Conservation (phyloP, 23 red algal genomes). For the Agarophyton chilense region DNA sequence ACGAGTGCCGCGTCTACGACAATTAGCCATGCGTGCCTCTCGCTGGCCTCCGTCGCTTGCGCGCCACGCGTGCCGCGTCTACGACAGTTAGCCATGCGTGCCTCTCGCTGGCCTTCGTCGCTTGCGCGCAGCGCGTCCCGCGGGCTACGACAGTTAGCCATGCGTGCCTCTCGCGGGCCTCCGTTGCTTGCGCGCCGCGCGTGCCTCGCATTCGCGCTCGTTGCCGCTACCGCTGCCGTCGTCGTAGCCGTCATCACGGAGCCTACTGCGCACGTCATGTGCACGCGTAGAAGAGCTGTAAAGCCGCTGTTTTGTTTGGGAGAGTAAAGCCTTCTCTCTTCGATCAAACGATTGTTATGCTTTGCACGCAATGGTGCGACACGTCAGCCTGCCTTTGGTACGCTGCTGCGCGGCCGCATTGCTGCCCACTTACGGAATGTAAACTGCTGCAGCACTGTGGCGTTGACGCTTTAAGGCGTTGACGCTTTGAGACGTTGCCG, state of each 20-base stretch:
- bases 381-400: not conserved
- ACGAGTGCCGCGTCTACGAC: slow-evolving; percentile 97
- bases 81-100: not conserved
- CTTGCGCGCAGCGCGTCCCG: too few relatives aligned
- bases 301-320: not conserved
- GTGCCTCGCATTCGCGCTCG: too few relatives aligned
- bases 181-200: too few relatives aligned
- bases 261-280: too few relatives aligned
- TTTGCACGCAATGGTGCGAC: not conserved
- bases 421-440: too few relatives aligned
- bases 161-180: not conserved
- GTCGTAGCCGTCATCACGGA: not conserved
- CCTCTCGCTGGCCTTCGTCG: too few relatives aligned
- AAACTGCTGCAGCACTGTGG: too few relatives aligned
- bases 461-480: too few relatives aligned
- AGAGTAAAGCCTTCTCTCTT: too few relatives aligned
- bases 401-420: not conserved
- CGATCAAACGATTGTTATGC: too few relatives aligned
- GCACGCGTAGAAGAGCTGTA: not conserved
- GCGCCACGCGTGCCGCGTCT: not conserved
- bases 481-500: too few relatives aligned
- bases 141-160: too few relatives aligned
- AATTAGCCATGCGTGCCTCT: slow-evolving; percentile 39
- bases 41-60: not conserved
- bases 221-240: not conserved